Percentiles rank a stretch among this genome's conserved stretches.
phyloP scores from a whole-genome alignment of 768 basidiomycete genomes.

The Boletus rubropictus region DNA sequence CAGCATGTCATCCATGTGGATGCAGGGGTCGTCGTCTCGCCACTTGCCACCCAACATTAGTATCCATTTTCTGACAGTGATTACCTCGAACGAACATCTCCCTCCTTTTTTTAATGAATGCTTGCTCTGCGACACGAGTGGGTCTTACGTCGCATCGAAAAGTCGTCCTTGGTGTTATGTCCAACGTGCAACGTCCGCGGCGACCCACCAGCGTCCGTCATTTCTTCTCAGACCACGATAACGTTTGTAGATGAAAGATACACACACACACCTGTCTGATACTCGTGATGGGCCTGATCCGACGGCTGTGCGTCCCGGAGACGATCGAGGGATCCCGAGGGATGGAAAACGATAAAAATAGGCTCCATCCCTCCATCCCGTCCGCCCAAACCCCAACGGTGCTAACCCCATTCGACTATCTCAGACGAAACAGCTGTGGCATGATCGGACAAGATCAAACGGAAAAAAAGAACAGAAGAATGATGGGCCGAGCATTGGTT shows the following conservation, averaged over 20 bases:
- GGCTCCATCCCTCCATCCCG: too few relatives aligned
- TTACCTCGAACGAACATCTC: too few relatives aligned
- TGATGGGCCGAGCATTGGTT: slow-evolving; percentile 1
- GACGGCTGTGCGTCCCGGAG: slow-evolving; percentile 1
- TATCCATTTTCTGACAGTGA: too few relatives aligned
- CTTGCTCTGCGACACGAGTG: too few relatives aligned
- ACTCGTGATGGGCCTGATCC: slow-evolving; percentile 10
- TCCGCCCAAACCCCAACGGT: too few relatives aligned
- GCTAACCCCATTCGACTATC: slow-evolving; percentile 14
- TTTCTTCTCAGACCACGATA: neutral
- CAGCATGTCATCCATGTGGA: slow-evolving; percentile 11
- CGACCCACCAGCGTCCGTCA: slow-evolving; percentile 4
- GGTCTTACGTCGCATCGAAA: neutral
- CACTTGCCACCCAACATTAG: too few relatives aligned
- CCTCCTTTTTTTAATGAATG: too few relatives aligned
- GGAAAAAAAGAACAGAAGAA: slow-evolving; percentile 1
- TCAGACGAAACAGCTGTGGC: slow-evolving; percentile 9
- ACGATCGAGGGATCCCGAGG: slow-evolving; percentile 9
- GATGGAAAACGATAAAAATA: neutral
- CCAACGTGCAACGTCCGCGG: too few relatives aligned
- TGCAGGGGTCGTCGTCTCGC: too few relatives aligned
- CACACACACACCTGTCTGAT: neutral
- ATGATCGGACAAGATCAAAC: slow-evolving; percentile 17
- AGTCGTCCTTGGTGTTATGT: too few relatives aligned
- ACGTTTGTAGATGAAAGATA: neutral